Evolutionary conservation across 1,139 yeast species (phyloP).

Genomic region (Nadsonia starkeyi-henricii): DNA sequence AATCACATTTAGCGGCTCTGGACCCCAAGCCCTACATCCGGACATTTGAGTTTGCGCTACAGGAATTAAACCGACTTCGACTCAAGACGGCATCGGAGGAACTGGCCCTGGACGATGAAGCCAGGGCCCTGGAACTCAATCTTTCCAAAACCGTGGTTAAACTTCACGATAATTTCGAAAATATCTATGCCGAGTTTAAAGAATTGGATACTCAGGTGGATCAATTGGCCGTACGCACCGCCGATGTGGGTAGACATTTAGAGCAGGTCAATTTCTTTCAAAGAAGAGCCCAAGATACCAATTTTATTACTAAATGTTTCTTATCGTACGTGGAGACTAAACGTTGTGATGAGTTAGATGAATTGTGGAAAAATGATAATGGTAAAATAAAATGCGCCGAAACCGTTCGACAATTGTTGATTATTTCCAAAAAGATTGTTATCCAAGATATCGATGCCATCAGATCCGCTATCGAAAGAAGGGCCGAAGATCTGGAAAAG

Average conservation of each 20-base stretch:
- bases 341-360: constrained; percentile 38
- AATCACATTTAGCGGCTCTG: constrained; percentile 15
- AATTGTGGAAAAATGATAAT: constrained; percentile 22
- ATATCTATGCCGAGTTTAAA: constrained; percentile 34
- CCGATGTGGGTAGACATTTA: constrained; percentile 61
- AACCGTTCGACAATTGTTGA: constrained; percentile 50
- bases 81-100: constrained; percentile 40
- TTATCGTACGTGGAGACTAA: constrained; percentile 55
- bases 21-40: constrained; percentile 94
- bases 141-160: constrained; percentile 57
- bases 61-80: constrained; percentile 49
- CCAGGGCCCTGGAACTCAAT: constrained; percentile 45
- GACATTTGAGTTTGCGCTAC: constrained; percentile 75
- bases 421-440: constrained; percentile 40
- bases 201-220: constrained; percentile 43
- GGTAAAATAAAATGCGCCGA: constrained; percentile 55
- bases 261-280: constrained; percentile 65
- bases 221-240: constrained; percentile 39
- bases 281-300: constrained; percentile 60
- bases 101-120: constrained; percentile 38
- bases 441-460: constrained; percentile 20
- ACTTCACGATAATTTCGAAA: constrained; percentile 37
- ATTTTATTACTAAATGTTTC: constrained; percentile 63
- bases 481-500: constrained; percentile 65
- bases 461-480: constrained; percentile 50